phyloP scores from a whole-genome alignment of 176 grass and related monocot genomes.

The Tuctoria greenei region DNA sequence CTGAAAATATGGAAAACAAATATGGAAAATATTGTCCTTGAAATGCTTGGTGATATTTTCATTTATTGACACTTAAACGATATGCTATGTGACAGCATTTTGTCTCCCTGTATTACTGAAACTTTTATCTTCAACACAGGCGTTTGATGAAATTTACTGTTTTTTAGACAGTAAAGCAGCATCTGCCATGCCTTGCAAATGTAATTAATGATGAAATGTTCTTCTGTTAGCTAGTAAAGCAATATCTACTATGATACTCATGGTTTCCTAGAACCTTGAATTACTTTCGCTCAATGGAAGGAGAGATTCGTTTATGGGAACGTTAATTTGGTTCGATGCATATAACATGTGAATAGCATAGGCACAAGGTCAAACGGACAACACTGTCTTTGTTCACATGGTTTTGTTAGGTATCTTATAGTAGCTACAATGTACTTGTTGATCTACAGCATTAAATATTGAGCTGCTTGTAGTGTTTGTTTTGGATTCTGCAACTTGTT shows the following conservation, averaged over 20 bases:
- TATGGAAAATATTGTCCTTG: background rate
- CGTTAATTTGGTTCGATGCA: background rate
- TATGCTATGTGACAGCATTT: background rate
- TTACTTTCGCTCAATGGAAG: slow-evolving; percentile 23
- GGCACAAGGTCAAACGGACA: slow-evolving; percentile 21
- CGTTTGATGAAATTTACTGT: background rate
- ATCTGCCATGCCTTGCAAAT: slow-evolving; percentile 1
- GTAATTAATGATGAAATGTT: background rate
- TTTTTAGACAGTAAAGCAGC: background rate
- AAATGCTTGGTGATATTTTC: slow-evolving; percentile 11
- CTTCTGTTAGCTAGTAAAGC: slow-evolving; percentile 4
- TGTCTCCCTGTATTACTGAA: background rate
- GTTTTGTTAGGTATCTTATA: slow-evolving; percentile 27
- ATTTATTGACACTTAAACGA: background rate
- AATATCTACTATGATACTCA: background rate
- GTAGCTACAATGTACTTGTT: slow-evolving; percentile 14
- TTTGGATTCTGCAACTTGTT: slow-evolving; percentile 33
- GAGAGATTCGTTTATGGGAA: slow-evolving; percentile 27
- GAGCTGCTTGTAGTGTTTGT: slow-evolving; percentile 24
- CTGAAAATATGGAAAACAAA: background rate
- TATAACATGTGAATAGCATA: slow-evolving; percentile 24
- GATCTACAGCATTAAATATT: slow-evolving; percentile 37
- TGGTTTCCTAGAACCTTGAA: background rate
- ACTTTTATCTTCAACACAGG: background rate
- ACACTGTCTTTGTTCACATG: slow-evolving; percentile 40